Conservation (phyloP, 2,329 filamentous ascomycete genomes). For the Aspergillus tanneri region DNA sequence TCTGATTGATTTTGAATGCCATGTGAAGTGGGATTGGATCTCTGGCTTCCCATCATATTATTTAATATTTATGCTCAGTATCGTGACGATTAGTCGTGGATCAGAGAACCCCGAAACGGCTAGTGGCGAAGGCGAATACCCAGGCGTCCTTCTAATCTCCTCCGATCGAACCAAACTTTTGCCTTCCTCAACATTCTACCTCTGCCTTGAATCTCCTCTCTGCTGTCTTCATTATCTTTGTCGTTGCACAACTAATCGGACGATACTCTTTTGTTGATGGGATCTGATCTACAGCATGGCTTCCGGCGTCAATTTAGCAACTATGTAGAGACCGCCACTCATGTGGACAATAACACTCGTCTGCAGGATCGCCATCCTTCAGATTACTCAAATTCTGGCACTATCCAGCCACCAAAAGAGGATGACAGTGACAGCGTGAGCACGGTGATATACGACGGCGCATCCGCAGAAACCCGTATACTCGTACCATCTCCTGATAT, state of each 20-base stretch:
- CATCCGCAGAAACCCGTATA: conserved; percentile 7
- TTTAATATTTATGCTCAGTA: too few species aligned
- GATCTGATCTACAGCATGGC: conserved; percentile 9
- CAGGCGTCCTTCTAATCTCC: background rate
- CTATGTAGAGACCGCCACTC: conserved; percentile 16
- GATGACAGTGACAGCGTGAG: conserved; percentile 20
- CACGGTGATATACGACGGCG: conserved; percentile 19
- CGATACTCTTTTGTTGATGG: conserved; percentile 13
- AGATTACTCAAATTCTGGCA: background rate
- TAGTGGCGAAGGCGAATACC: conserved; percentile 6
- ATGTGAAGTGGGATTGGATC: conserved; percentile 4
- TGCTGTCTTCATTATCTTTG: too few species aligned
- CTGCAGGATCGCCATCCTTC: background rate
- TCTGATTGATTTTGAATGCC: background rate
- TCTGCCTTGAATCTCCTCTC: background rate
- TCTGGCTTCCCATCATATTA: too few species aligned
- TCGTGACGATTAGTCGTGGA: too few species aligned
- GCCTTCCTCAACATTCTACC: background rate
- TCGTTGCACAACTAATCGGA: too few species aligned
- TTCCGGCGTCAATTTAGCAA: conserved; percentile 3
- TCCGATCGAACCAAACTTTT: background rate
- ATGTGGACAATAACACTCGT: conserved; percentile 5
- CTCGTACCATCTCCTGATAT: conserved; percentile 18
- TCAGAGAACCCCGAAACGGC: conserved; percentile 11
- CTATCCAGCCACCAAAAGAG: conserved; percentile 8